Evolutionary conservation across 495 filamentous ascomycete species (phyloP), one percentile per base, ranked within the genome.

Genomic region (Aspergillus mulundensis): DNA sequence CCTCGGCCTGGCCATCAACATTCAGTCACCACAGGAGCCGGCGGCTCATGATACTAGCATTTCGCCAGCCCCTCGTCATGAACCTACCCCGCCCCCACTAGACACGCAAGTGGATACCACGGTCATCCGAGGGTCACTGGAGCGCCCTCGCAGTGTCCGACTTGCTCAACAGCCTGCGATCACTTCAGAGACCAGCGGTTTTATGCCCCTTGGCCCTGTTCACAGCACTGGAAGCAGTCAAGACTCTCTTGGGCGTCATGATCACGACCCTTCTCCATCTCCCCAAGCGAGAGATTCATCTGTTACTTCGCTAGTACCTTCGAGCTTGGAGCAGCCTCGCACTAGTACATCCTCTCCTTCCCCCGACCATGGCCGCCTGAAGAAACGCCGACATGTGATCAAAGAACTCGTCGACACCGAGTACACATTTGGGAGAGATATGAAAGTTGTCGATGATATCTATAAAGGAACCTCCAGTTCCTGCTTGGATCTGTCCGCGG

Each of bases 381-480:
- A 70, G 50, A 81, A 91, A 60, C 85, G 94, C 15, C 81, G 84
- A 32, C 77, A 91, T 63, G 79, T 93, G 51, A 88, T 98, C 60
- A 88, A 91, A 59, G 94, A 98, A 69, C 76, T 98, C 19, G 81
- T 96, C 38, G 90, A 95, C 61, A 98, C 95, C 3, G 94, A 98
- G 66, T 82, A 87, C 25, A 82, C 83, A 15, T 97, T 92, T 68
- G 80, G 90, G 43, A 81, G 87, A 57, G 94, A 98, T 70, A 93
- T 98, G 90, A 95, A 88, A 62, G 90, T 98, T 38, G 86, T 95
- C 6, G 89, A 95, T 63, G 90, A 96, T 62, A 96, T 97, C 42
- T 98, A 97, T 76, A 95, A 92, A 69, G 90, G 87, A n/a, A 97
- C 94, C 0, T 90, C 90, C 0, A 87, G 87, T 58, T 85, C 90